Evolutionary conservation across 2,329 filamentous ascomycete genomes (phyloP).

Genomic region (Botrytis pseudocinerea): DNA sequence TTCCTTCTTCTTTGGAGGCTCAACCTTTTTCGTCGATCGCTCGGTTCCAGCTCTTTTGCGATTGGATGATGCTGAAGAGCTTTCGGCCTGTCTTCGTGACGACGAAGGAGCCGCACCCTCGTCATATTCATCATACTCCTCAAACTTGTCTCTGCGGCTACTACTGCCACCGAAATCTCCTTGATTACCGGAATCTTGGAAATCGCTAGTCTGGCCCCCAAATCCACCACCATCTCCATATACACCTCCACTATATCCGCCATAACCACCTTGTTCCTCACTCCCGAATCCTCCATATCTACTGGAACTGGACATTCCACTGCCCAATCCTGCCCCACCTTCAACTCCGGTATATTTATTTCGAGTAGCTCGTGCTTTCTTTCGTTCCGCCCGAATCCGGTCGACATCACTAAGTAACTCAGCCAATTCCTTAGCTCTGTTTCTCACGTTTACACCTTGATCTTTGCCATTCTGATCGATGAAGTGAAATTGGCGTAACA

Average conservation of each 20-base stretch:
- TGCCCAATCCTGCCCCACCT: constrained; percentile 66
- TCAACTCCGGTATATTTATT: constrained; percentile 96
- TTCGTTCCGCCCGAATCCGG: constrained; percentile 74
- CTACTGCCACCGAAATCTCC: constrained; percentile 30
- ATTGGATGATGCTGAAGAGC: constrained; percentile 31
- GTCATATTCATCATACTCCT: constrained; percentile 96
- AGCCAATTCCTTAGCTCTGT: constrained; percentile 90
- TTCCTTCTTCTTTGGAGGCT: constrained; percentile 76
- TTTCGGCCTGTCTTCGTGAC: constrained; percentile 42
- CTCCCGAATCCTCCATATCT: constrained; percentile 88
- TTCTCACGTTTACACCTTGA: constrained; percentile 95
- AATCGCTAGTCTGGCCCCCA: constrained; percentile 74
- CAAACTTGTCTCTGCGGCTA: constrained; percentile 73
- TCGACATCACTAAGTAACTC: constrained; percentile 94
- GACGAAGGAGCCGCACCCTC: constrained; percentile 63
- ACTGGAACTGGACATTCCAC: constrained; percentile 48
- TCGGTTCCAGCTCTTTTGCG: constrained; percentile 48
- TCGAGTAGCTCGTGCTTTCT: constrained; percentile 87
- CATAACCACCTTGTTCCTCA: constrained; percentile 66
- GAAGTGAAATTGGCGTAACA: constrained; percentile 97
- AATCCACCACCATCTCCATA: constrained; percentile 97
- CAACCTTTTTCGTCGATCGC: constrained; percentile 59
- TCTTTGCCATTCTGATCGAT: constrained; percentile 97
- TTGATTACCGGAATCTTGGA: constrained; percentile 54
- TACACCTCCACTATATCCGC: constrained; percentile 69